Percentiles rank a stretch among this genome's conserved stretches.
Conservation (phyloP, 495 filamentous ascomycete genomes). For the Penicillium simplicissimum region DNA sequence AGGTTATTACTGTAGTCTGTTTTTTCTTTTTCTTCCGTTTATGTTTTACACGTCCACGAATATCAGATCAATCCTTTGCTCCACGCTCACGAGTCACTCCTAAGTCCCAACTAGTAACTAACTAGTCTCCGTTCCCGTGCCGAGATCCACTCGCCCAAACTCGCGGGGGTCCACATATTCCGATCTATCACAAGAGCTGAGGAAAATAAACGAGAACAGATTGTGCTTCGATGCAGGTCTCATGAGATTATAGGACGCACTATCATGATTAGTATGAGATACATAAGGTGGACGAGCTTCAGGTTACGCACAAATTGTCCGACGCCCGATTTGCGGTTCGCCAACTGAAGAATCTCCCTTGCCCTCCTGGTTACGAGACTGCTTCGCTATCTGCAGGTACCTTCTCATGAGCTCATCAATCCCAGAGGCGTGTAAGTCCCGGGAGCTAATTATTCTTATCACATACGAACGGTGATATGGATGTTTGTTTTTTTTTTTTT, state of each 20-base stretch:
- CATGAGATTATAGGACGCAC: not conserved
- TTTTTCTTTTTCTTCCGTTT: not conserved
- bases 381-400: not conserved
- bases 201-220: not conserved
- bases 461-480: not conserved
- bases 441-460: not conserved
- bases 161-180: conserved; percentile 9
- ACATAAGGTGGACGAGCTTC: conserved; percentile 18
- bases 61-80: conserved; percentile 13
- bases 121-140: conserved; percentile 7
- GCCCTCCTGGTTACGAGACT: not conserved
- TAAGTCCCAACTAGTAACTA: too few species aligned
- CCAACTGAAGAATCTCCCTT: not conserved
- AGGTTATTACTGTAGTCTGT: too few species aligned
- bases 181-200: conserved; percentile 11
- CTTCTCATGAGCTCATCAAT: not conserved
- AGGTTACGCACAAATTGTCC: conserved; percentile 20
- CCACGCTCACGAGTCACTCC: not conserved
- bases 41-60: not conserved
- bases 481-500: too few species aligned
- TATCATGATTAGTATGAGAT: conserved; percentile 8
- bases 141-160: conserved; percentile 13
- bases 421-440: not conserved
- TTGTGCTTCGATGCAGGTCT: not conserved
- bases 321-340: conserved; percentile 2